phyloP scores from a whole-genome alignment of 345 rosid species.

The Salix koriyanagi region DNA sequence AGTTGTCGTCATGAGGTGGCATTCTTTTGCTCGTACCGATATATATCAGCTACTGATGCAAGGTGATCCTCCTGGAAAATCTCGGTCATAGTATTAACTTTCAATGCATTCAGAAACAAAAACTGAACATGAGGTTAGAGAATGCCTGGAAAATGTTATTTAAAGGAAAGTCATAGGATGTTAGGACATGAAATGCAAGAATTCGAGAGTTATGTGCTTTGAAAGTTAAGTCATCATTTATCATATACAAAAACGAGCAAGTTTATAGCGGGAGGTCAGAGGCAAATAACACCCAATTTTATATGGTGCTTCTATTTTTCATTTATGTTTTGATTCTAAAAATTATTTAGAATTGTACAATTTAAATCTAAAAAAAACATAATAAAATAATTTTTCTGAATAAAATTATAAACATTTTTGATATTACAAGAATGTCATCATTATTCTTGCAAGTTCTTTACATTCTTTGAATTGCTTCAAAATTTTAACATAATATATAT shows the following conservation, averaged over 20 bases:
- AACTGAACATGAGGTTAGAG: not conserved
- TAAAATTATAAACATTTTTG: too few relatives aligned
- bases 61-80: not conserved
- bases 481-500: too few relatives aligned
- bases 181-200: not conserved
- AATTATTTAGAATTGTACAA: too few relatives aligned
- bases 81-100: not conserved
- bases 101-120: not conserved
- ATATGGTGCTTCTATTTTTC: too few relatives aligned
- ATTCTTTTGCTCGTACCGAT: not conserved
- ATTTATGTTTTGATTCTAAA: too few relatives aligned
- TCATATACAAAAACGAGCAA: not conserved
- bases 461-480: too few relatives aligned
- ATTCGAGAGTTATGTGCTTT: not conserved
- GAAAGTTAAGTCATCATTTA: not conserved
- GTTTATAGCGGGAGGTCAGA: not conserved
- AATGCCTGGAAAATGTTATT: not conserved
- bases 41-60: not conserved
- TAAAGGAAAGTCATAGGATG: not conserved
- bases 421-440: too few relatives aligned
- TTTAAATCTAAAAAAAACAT: too few relatives aligned
- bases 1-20: not conserved
- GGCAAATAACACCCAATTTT: not conserved
- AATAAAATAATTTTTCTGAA: too few relatives aligned
- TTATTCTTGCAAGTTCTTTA: too few relatives aligned